Conservation (phyloP, 495 filamentous ascomycete genomes). For the Lasiosphaeris hirsuta region DNA sequence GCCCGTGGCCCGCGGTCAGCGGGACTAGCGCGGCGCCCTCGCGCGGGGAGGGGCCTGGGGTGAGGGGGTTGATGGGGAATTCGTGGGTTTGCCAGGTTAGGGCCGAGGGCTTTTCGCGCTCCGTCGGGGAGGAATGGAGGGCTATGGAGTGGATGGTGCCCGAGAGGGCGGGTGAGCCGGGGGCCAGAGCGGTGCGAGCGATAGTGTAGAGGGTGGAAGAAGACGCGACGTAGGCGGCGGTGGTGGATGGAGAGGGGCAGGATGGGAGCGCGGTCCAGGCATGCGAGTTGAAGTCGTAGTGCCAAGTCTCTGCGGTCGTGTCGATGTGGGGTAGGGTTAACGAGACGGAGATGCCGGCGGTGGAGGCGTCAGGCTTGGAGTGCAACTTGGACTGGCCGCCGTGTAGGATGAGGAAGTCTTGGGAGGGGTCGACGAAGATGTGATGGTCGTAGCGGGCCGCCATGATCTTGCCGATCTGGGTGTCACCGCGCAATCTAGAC, state of each 20-base stretch:
- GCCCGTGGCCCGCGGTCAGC: slow-evolving; percentile 47
- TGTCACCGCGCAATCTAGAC: slow-evolving; percentile 19
- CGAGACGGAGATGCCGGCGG: background rate
- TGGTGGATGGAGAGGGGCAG: slow-evolving; percentile 30
- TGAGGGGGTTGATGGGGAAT: slow-evolving; percentile 47
- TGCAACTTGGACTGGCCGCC: slow-evolving; percentile 28
- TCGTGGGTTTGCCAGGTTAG: slow-evolving; percentile 40
- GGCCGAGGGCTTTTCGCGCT: slow-evolving; percentile 27
- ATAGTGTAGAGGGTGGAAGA: slow-evolving; percentile 44
- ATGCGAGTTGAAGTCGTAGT: slow-evolving; percentile 38
- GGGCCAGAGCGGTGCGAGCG: slow-evolving; percentile 14
- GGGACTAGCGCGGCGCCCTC: slow-evolving; percentile 43
- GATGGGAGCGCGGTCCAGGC: slow-evolving; percentile 46
- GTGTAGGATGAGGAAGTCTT: slow-evolving; percentile 41
- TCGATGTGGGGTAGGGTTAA: background rate
- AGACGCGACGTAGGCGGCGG: slow-evolving; percentile 35
- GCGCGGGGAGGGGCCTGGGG: slow-evolving; percentile 44
- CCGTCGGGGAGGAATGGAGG: slow-evolving; percentile 28
- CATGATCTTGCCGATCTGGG: slow-evolving; percentile 21
- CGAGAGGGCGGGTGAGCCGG: slow-evolving; percentile 10
- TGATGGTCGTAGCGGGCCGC: slow-evolving; percentile 22
- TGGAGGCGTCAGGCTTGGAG: slow-evolving; percentile 6
- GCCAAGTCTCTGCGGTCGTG: slow-evolving; percentile 41
- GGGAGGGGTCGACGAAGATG: slow-evolving; percentile 22
- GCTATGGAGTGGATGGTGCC: slow-evolving; percentile 43